Evolutionary conservation across 306 rosid species (phyloP).

Genomic region (Vigna reflexopilosa): DNA sequence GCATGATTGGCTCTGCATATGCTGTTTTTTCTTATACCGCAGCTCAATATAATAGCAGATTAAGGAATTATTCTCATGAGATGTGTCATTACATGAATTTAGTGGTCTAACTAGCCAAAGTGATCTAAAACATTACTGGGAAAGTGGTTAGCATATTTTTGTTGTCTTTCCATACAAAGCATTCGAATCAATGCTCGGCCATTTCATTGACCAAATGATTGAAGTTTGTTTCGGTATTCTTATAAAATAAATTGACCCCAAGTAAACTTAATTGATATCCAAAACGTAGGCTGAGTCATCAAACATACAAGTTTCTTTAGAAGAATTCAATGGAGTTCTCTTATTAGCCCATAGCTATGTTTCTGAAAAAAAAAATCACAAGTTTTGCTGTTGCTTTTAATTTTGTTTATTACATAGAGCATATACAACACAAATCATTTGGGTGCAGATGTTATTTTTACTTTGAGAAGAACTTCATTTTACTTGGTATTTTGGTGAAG

Average conservation of each 20-base stretch:
- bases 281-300: too few relatives aligned
- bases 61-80: constrained; percentile 8
- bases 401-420: background rate
- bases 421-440: background rate
- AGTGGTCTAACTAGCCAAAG: background rate
- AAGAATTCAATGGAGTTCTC: constrained; percentile 22
- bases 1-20: background rate
- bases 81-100: background rate
- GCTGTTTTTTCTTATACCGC: background rate
- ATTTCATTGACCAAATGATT: constrained; percentile 1
- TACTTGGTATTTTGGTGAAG: background rate
- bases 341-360: constrained; percentile 16
- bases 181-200: background rate
- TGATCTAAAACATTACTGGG: background rate
- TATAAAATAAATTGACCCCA: background rate
- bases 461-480: background rate
- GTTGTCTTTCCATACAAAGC: background rate
- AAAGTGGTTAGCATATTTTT: background rate
- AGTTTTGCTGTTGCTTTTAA: background rate
- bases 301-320: background rate
- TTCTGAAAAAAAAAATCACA: background rate
- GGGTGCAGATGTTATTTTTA: background rate
- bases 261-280: background rate
- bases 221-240: too few relatives aligned
- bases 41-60: background rate